Evolutionary conservation across 2,329 filamentous ascomycete genomes (phyloP).

Genomic region (Aspergillus awamori): DNA sequence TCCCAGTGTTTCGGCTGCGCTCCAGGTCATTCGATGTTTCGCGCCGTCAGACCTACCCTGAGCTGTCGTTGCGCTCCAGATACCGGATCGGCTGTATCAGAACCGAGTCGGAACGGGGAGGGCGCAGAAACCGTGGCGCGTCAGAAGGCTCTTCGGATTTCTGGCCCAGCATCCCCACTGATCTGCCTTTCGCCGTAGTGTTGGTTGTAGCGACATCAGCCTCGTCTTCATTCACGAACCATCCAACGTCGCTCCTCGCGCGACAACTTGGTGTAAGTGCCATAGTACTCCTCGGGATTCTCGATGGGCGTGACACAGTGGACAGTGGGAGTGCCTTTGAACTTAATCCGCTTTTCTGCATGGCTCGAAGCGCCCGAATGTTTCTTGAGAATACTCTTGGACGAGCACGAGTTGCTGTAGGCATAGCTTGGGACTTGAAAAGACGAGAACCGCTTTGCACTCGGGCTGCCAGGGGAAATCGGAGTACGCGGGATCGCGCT

Average conservation of each 20-base stretch:
- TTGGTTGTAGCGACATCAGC: neutral
- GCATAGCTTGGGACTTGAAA: conserved; percentile 44
- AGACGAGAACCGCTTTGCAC: conserved; percentile 46
- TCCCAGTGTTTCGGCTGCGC: neutral
- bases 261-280: conserved; percentile 49
- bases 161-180: neutral
- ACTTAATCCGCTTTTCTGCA: conserved; percentile 46
- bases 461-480: conserved; percentile 48
- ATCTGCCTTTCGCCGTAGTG: neutral
- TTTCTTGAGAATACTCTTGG: conserved; percentile 55
- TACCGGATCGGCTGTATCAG: conserved; percentile 4
- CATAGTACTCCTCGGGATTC: conserved; percentile 53
- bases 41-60: neutral
- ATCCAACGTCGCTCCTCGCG: conserved; percentile 52
- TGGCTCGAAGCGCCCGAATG: conserved; percentile 24
- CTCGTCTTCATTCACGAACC: conserved; percentile 37
- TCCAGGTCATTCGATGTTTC: conserved; percentile 10
- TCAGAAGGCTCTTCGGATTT: neutral
- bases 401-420: conserved; percentile 49
- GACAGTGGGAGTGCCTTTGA: conserved; percentile 48
- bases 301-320: conserved; percentile 54
- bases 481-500: conserved; percentile 45
- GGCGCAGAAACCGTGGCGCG: neutral
- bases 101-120: conserved; percentile 12
- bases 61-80: conserved; percentile 5